These are phyloP conservation scores for Geotrichum armillariae DNA, from an alignment of 1,139 yeast genomes.

Conservation along the genomic window DNA sequence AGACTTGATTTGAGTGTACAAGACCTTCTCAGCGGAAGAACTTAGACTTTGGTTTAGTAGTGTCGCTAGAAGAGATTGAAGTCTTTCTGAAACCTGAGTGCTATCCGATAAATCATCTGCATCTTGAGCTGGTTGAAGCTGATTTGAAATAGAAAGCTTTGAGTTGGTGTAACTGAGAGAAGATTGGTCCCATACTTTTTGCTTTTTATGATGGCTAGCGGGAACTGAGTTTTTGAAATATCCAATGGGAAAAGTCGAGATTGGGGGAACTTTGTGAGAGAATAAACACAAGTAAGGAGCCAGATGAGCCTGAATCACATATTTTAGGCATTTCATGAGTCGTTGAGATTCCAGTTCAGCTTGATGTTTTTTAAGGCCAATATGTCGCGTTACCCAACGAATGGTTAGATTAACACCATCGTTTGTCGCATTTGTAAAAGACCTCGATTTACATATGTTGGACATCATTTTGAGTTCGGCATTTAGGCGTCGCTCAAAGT, in stretches of 20 bases:
- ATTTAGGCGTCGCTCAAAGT: constrained; percentile 3
- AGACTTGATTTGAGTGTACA: constrained; percentile 4
- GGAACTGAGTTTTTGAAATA: background rate
- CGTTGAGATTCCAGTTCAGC: constrained; percentile 3
- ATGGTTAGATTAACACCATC: background rate
- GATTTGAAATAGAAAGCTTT: constrained; percentile 4
- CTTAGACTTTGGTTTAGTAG: constrained; percentile 6
- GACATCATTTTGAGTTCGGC: constrained; percentile 4
- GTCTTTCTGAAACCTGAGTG: background rate
- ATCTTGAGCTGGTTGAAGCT: constrained; percentile 1
- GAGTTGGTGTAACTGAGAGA: background rate
- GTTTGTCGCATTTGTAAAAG: background rate
- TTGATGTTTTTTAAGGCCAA: background rate
- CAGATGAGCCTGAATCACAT: constrained; percentile 6
- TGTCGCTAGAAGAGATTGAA: constrained; percentile 3
- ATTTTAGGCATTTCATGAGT: constrained; percentile 10
- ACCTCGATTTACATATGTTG: background rate
- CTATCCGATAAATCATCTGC: background rate
- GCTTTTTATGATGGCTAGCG: background rate
- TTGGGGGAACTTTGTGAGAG: constrained; percentile 1
- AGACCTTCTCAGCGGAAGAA: background rate
- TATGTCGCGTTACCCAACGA: background rate
- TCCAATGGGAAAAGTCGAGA: background rate
- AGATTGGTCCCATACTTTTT: background rate
- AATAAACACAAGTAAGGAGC: constrained; percentile 9